Conservation (phyloP, 1,284 basidiomycete genomes). For the Singerocomus rubriflavus region DNA sequence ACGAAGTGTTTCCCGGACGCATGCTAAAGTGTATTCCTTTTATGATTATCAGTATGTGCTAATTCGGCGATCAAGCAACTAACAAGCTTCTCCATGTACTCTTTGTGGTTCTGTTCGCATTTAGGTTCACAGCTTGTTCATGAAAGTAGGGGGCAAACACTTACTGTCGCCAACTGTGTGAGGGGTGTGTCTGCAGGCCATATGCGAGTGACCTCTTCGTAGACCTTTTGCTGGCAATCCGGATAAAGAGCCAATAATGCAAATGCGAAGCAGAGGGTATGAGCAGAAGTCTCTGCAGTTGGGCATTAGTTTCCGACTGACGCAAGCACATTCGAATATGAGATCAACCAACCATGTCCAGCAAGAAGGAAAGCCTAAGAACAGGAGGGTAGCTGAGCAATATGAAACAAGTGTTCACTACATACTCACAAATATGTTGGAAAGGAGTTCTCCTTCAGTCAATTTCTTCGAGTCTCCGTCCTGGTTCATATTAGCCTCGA, state of each 20-base stretch:
- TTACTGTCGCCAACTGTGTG: constrained; percentile 22
- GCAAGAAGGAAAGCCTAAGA: constrained; percentile 40
- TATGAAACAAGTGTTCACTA: neutral
- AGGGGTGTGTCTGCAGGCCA: constrained; percentile 34
- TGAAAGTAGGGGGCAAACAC: neutral
- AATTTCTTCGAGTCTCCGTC: constrained; percentile 32
- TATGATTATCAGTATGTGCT: neutral
- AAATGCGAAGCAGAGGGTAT: constrained; percentile 42
- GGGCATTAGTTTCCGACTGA: constrained; percentile 1
- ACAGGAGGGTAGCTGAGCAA: neutral
- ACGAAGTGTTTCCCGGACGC: constrained; percentile 44
- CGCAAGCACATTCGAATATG: neutral
- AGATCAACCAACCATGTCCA: constrained; percentile 22
- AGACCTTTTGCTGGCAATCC: constrained; percentile 41
- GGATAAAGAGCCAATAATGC: constrained; percentile 45
- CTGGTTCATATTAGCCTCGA: constrained; percentile 43
- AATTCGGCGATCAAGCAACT: neutral
- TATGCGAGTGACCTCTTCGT: constrained; percentile 36
- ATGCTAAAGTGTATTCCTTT: constrained; percentile 43
- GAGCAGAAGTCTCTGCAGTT: constrained; percentile 41
- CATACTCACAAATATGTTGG: constrained; percentile 42
- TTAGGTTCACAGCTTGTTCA: neutral
- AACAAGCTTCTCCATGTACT: constrained; percentile 35
- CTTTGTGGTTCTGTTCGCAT: constrained; percentile 34
- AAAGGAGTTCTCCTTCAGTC: constrained; percentile 44